Percentiles rank a stretch among this genome's conserved stretches.
phyloP scores from a whole-genome alignment of 768 basidiomycete species.

The Naganishia kalamii region DNA sequence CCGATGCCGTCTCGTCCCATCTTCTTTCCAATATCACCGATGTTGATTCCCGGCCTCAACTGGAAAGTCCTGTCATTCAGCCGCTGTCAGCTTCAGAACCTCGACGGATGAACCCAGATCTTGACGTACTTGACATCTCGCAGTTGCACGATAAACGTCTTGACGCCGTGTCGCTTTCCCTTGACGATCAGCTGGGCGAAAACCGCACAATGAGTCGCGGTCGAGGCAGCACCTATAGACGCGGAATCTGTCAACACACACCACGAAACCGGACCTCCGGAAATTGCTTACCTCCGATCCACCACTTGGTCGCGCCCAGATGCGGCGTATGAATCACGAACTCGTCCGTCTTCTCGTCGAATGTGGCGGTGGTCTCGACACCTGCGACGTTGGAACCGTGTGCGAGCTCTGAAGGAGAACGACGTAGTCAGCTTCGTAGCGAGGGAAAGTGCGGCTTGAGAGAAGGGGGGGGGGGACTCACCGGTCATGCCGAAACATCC shows the following conservation, averaged over 20 bases:
- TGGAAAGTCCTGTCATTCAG: slow-evolving; percentile 39
- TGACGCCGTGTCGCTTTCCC: slow-evolving; percentile 48
- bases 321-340: slow-evolving; percentile 50
- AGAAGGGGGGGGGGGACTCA: background rate
- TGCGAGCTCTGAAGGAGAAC: slow-evolving; percentile 27
- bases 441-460: too few relatives aligned
- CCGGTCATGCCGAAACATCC: slow-evolving; percentile 48
- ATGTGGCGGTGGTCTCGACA: slow-evolving; percentile 50
- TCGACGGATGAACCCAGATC: background rate
- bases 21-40: slow-evolving; percentile 51
- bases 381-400: slow-evolving; percentile 50
- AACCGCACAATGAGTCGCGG: slow-evolving; percentile 50
- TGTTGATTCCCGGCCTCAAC: slow-evolving; percentile 48
- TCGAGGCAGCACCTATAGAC: slow-evolving; percentile 43
- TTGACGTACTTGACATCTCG: slow-evolving; percentile 39
- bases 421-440: background rate
- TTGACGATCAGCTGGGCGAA: slow-evolving; percentile 50
- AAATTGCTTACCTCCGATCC: slow-evolving; percentile 48
- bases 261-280: background rate
- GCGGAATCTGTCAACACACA: background rate
- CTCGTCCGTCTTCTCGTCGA: slow-evolving; percentile 48
- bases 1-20: slow-evolving; percentile 50
- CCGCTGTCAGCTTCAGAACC: background rate
- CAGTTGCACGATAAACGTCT: slow-evolving; percentile 50
- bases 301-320: slow-evolving; percentile 51